phyloP scores from a whole-genome alignment of 305 asterid genomes.

The Fraxinus floribunda region DNA sequence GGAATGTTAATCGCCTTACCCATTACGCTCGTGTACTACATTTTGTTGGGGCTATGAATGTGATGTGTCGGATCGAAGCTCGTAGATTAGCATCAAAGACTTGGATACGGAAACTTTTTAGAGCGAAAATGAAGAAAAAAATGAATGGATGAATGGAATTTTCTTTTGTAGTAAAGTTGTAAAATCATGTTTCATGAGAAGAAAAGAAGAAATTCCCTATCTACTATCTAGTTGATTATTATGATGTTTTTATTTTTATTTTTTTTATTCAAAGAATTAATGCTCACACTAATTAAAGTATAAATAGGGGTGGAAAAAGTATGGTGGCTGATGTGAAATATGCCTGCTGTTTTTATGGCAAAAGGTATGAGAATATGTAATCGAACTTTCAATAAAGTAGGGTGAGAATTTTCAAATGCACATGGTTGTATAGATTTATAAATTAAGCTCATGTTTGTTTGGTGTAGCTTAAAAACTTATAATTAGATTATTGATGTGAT shows the following conservation, averaged over 20 bases:
- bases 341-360: slow-evolving; percentile 1
- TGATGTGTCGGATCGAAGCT: background rate
- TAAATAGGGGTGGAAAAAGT: background rate
- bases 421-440: background rate
- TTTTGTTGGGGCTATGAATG: slow-evolving; percentile 70
- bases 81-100: slow-evolving; percentile 25
- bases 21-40: slow-evolving; percentile 78
- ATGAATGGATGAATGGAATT: slow-evolving; percentile 24
- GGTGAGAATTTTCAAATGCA: background rate
- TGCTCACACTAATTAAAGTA: slow-evolving; percentile 12
- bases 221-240: slow-evolving; percentile 22
- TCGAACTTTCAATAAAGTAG: background rate
- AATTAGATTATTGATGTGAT: background rate
- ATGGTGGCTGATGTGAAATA: background rate
- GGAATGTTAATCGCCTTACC: slow-evolving; percentile 91
- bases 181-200: slow-evolving; percentile 43
- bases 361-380: slow-evolving; percentile 9
- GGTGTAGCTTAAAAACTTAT: background rate
- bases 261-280: slow-evolving; percentile 18
- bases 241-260: slow-evolving; percentile 15
- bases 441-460: background rate
- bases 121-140: slow-evolving; percentile 8
- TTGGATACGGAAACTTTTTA: slow-evolving; percentile 12
- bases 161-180: slow-evolving; percentile 48
- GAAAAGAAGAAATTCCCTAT: slow-evolving; percentile 8